Base-by-base conservation (phyloP, 2,329 filamentous ascomycete species). In the Aspergillus novoparasiticus region DNA sequence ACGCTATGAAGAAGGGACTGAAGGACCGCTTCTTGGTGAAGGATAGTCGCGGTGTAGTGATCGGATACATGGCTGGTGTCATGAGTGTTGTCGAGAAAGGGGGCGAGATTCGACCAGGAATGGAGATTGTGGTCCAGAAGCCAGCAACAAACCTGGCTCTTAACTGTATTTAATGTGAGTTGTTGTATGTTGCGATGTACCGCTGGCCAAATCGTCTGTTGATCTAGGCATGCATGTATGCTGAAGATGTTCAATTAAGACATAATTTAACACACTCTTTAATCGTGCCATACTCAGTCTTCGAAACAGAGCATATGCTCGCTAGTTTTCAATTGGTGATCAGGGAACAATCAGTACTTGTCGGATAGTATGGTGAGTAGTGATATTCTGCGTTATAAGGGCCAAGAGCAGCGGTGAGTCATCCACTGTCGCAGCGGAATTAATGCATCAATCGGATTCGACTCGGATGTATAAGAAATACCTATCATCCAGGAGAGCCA, bases 81-180 rank as follows among this genome's bases (percentile, higher is more conserved):
- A 67, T 67, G 65, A 56, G 46, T 14, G 64, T 60, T 21, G 66
- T 68, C 4, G 60, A 61, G 41, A 26, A 43, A 23, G 66, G 61
- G 3, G 66, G 66, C 12, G 59, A 59, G 6, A 53, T 68, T 6
- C 56, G 12, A 26, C 56, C 61, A 9, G 65, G 63, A 1, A 67
- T 67, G 66, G 36, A 51, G 5, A 62, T 67, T 60, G 30, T 36
- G 28, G 48, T 67, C 10, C 57, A 59, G 21, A 39, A 12, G 12
- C 57, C 57, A 21, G 45, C 57, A 30, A 50, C 46, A 9, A 50
- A 50, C 26, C 23, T 50, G 46, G 46, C 46, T 32, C 46, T 50
- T 30, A 28, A 10, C 16, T 50, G 46, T 50, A 50, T 50, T 11
- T 50, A 30, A 30, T 30, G 26, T 50, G 43, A 23, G n/a, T 46